phyloP scores from a whole-genome alignment of 2,329 filamentous ascomycete species.

The Emmonsia crescens region DNA sequence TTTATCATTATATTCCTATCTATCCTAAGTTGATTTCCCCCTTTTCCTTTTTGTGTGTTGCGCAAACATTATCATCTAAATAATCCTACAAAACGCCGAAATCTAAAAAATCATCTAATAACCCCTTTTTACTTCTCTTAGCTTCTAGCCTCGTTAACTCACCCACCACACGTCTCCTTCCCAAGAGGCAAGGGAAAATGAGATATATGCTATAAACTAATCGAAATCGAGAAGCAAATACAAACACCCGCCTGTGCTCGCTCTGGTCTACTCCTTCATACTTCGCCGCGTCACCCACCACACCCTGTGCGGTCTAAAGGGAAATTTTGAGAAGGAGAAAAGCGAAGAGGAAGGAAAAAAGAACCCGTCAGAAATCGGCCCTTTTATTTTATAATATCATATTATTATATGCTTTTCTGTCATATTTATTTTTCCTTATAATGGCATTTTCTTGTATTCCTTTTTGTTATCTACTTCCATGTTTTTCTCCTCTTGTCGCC shows the following conservation, averaged over 20 bases:
- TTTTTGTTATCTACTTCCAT: not conserved
- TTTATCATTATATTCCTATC: not conserved
- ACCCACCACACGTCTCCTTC: not conserved
- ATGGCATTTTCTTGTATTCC: not conserved
- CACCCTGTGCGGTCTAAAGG: too few species aligned
- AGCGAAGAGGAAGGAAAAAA: too few species aligned
- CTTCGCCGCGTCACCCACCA: too few species aligned
- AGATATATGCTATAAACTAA: not conserved
- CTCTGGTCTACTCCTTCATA: not conserved
- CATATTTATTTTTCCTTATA: not conserved
- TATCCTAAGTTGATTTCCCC: not conserved
- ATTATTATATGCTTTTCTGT: constrained; percentile 15
- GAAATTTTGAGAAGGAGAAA: too few species aligned
- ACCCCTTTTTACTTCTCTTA: not conserved
- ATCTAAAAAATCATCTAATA: not conserved
- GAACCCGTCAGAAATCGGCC: too few species aligned
- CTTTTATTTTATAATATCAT: not conserved
- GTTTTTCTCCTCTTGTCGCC: not conserved
- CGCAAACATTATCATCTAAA: not conserved
- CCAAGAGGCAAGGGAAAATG: not conserved
- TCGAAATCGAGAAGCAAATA: not conserved
- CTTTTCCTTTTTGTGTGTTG: not conserved
- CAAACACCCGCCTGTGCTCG: not conserved
- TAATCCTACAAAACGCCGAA: not conserved
- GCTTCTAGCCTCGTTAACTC: not conserved